Evolutionary conservation across 2,329 filamentous ascomycete species (phyloP).

Genomic region (Erysiphe pulchra): DNA sequence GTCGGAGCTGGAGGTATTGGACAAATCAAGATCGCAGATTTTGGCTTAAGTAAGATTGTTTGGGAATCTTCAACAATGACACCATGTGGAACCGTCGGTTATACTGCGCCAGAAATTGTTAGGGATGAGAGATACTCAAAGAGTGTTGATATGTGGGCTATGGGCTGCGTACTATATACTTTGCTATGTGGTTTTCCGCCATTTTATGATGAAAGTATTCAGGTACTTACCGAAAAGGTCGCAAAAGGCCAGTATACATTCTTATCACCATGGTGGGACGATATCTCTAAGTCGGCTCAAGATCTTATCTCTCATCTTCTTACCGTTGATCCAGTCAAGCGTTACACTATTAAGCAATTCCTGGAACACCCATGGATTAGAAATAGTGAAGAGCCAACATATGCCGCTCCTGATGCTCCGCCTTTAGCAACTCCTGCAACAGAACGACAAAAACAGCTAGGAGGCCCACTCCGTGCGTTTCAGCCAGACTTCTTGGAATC

Average conservation of each 20-base stretch:
- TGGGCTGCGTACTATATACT: conserved; percentile 92
- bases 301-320: conserved; percentile 83
- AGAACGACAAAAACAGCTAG: conserved; percentile 12
- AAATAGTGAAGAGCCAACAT: conserved; percentile 39
- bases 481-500: conserved; percentile 29
- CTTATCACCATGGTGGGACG: conserved; percentile 96
- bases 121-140: conserved; percentile 98
- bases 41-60: conserved; percentile 89
- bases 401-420: conserved; percentile 41
- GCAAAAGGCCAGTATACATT: conserved; percentile 93
- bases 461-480: conserved; percentile 23
- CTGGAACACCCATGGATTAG: conserved; percentile 85
- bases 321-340: conserved; percentile 83
- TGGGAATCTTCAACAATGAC: conserved; percentile 99
- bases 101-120: conserved; percentile 94
- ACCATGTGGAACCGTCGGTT: conserved; percentile 93
- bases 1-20: conserved; percentile 77
- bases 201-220: conserved; percentile 96
- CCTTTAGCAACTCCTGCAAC: conserved; percentile 41
- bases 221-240: conserved; percentile 91
- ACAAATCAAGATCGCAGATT: conserved; percentile 90
- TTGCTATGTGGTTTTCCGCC: conserved; percentile 91
- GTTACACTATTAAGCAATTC: conserved; percentile 83
- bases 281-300: conserved; percentile 84
- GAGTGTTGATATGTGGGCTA: conserved; percentile 97